Evolutionary conservation across 306 rosid genomes (phyloP).

Genomic region (cucumber (Cucumis sativus)): Cucumber_9930_V3 NC_026658.2:18494001-18494500

Average conservation of each 20-base stretch:
- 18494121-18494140: not conserved
- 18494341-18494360: conserved; percentile 37
- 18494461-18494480: conserved; percentile 47
- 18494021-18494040: too few relatives aligned
- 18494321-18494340: conserved; percentile 18
- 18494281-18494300: conserved; percentile 73
- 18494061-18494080: not conserved
- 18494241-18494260: not conserved
- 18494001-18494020: too few relatives aligned
- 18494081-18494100: not conserved
- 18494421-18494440: conserved; percentile 67
- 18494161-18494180: not conserved
- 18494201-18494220: too few relatives aligned
- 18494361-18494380: conserved; percentile 59
- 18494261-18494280: conserved; percentile 50
- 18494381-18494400: conserved; percentile 66
- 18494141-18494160: not conserved
- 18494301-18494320: conserved; percentile 27
- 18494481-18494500: conserved; percentile 24
- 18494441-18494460: conserved; percentile 53
- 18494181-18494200: too few relatives aligned
- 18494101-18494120: not conserved
- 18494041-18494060: too few relatives aligned
- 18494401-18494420: conserved; percentile 67
- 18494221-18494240: not conserved